Base-by-base conservation (phyloP, 1,284 basidiomycete genomes). In the Pascua guehoae region DNA sequence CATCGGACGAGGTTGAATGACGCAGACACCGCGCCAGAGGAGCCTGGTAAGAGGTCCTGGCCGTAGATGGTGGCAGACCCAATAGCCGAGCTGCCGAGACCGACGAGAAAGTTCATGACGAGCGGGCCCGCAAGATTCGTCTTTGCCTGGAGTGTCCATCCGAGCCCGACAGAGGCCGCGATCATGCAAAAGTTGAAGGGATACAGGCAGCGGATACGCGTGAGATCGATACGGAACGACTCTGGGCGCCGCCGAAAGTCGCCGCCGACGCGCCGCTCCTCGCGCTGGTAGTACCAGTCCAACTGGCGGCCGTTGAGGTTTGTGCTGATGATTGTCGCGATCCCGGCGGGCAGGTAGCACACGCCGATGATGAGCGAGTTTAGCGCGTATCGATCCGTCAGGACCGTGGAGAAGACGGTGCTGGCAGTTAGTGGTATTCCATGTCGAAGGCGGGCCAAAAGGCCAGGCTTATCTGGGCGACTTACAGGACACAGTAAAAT, bases 1-100 rank as follows among this genome's bases (percentile, higher is more conserved):
- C 77, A 78, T 24, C 76, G 65, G 1, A 75, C 69, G 9, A 77
- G 65, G 53, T 77, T 76, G 53, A 76, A 64, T 65, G 70, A 70
- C 37, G 73, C 75, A 5, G 71, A 73, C 16, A 75, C 72, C 0
- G 76, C 71, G 3, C 74, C 75, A 12, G 75, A 74, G 47, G 67
- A 62, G 3, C 71, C 70, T 1, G 74, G 72, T 32, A 67, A 57
- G 16, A 76, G 36, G 60, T 78, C 76, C 47, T 76, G 72, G 4
- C 71, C 72, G 50, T 74, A 76, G 9, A 76, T 63, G 5, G 71
- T 73, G 1, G 65, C 71, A 10, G 60, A 63, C 36, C 60, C 64
- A 36, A 71, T 67, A 2, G 64, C 65, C 2, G 67, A 66, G 1
- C 66, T 60, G 8, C 73, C 72, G 10, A 74, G 39, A 10, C 73